These are phyloP conservation scores for Porogramme epimiltina DNA, from an alignment of 1,284 basidiomycete genomes.

Conservation along the genomic window DNA sequence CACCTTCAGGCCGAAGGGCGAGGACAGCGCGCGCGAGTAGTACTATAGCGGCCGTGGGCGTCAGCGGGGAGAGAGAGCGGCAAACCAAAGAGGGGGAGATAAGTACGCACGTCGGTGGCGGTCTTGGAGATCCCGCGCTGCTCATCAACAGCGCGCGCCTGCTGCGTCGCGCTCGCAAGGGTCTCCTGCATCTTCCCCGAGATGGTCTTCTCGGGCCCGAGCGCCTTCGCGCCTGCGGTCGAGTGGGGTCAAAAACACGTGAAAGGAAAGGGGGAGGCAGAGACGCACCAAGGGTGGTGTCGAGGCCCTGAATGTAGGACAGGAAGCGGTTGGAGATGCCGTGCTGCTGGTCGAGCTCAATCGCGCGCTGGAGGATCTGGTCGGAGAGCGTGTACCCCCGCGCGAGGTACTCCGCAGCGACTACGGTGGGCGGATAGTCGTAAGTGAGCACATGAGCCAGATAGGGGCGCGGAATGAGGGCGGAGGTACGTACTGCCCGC, in stretches of 20 bases:
- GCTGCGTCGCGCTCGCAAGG: slow-evolving; percentile 58
- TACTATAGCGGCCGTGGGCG: slow-evolving; percentile 52
- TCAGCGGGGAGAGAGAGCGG: background rate
- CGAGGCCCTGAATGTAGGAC: slow-evolving; percentile 71
- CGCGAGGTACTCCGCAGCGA: slow-evolving; percentile 90
- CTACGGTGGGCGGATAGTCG: slow-evolving; percentile 39
- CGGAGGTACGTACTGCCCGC: slow-evolving; percentile 73
- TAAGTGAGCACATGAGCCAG: background rate
- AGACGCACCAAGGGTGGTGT: slow-evolving; percentile 62
- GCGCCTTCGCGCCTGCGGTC: slow-evolving; percentile 43
- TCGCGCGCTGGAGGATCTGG: slow-evolving; percentile 78
- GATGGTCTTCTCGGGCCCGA: slow-evolving; percentile 76
- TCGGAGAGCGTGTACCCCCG: slow-evolving; percentile 85
- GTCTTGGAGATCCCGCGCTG: slow-evolving; percentile 75
- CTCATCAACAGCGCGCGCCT: slow-evolving; percentile 78
- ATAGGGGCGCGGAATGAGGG: background rate
- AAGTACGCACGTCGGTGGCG: slow-evolving; percentile 60
- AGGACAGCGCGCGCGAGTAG: slow-evolving; percentile 75
- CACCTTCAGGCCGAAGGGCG: slow-evolving; percentile 79
- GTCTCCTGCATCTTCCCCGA: slow-evolving; percentile 71
- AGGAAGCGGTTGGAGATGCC: slow-evolving; percentile 89
- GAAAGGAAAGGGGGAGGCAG: background rate
- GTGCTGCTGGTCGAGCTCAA: slow-evolving; percentile 83
- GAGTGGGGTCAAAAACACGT: background rate
- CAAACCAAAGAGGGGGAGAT: background rate